Base-by-base conservation (phyloP, 257 asterid genomes). In the Solanum arcanum region DNA sequence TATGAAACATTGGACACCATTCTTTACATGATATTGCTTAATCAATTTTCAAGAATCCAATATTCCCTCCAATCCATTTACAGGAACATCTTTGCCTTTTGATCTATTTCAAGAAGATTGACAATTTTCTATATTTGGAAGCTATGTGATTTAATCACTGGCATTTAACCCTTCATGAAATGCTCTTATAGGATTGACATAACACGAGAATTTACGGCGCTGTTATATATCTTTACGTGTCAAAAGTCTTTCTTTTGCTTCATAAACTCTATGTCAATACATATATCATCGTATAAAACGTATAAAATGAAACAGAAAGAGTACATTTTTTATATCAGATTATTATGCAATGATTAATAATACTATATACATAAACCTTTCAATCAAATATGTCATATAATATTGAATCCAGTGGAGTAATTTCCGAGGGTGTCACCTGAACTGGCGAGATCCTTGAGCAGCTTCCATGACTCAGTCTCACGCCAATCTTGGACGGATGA, bases 401-500 rank as follows among this genome's bases (percentile, higher is more conserved):
- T 3, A 27, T 39, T 20, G 31, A 15, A 66, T 41, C 77, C 31
- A 25, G 49, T 7, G 87, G 68, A 46, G 25, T 69, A 73, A 81
- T 6, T 47, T 81, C 21, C 66, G 18, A 44, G 27, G 44, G 69
- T 37, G 70, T 44, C 60, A 96, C 99, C 98, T 90, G 99, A 96
- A 91, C 87, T 91, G 47, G 98, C 98, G 33, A 96, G 94, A 83
- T 95, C 92, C 92, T 96, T 96, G 31, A 96, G 94, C 89, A 95
- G 90, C 93, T 91, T 92, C 99, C 99, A 96, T 0, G 99, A 96
- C 87, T 95, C 91, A 14, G 98, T 94, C 74, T 94, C 90, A 29
- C 97, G 94, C 99, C 99, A 96, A 90, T 93, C 87, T 23, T 84
- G 85, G 83, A 93, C 25, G 89, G 94, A 88, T 7, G 94, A 88